Evolutionary conservation across 352 stramenopile genomes (phyloP).

Genomic region (Phytophthora litchii): DNA sequence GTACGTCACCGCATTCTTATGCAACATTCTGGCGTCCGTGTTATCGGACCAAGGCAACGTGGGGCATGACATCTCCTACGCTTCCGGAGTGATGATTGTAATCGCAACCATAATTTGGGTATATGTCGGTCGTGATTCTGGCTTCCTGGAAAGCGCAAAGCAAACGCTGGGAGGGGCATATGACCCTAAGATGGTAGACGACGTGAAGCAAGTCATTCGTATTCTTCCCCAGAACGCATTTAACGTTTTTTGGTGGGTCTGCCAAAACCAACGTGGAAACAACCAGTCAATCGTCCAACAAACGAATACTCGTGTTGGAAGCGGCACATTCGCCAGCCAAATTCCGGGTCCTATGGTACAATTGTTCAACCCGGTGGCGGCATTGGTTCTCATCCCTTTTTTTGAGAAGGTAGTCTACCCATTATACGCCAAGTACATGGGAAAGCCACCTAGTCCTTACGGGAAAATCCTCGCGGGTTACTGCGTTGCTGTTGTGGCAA

Average conservation of each 20-base stretch:
- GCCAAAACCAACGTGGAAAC: constrained; percentile 68
- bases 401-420: constrained; percentile 49
- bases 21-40: constrained; percentile 61
- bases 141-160: constrained; percentile 52
- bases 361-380: constrained; percentile 49
- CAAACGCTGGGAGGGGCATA: constrained; percentile 43
- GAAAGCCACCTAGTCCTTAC: constrained; percentile 45
- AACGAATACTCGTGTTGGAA: constrained; percentile 53
- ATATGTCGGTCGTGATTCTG: constrained; percentile 41
- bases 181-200: constrained; percentile 49
- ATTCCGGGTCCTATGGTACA: constrained; percentile 54
- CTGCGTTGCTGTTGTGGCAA: constrained; percentile 39
- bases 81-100: constrained; percentile 30
- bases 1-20: constrained; percentile 43
- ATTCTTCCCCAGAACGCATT: constrained; percentile 40
- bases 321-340: constrained; percentile 37
- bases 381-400: constrained; percentile 47
- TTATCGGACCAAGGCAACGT: constrained; percentile 38
- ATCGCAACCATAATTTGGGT: constrained; percentile 52
- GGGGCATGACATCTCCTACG: constrained; percentile 56
- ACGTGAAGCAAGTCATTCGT: constrained; percentile 55
- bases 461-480: constrained; percentile 43
- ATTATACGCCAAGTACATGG: constrained; percentile 39
- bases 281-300: constrained; percentile 74
- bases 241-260: constrained; percentile 62